Evolutionary conservation across 352 stramenopile species (phyloP).

Genomic region (Phytopythium ostracodes): DNA sequence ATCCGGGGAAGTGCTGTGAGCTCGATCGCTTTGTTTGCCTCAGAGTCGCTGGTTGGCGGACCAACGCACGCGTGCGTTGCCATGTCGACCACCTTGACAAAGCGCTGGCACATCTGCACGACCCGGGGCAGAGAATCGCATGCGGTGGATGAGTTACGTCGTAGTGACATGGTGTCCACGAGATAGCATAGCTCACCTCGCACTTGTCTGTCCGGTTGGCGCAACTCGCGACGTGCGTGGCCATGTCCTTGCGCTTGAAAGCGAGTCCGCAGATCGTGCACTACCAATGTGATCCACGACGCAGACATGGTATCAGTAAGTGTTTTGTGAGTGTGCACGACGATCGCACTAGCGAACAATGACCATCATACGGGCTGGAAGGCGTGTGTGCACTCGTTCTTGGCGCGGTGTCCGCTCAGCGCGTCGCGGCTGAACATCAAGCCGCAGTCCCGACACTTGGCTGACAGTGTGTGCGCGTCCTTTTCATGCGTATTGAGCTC

Average conservation of each 20-base stretch:
- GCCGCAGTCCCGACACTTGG: slow-evolving; percentile 27
- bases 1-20: neutral
- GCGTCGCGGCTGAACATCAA: slow-evolving; percentile 20
- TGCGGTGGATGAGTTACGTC: no score
- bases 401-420: slow-evolving; percentile 17
- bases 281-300: slow-evolving; percentile 17
- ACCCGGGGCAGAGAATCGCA: neutral
- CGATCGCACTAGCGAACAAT: neutral
- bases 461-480: slow-evolving; percentile 14
- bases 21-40: neutral
- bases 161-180: neutral
- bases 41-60: neutral
- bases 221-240: slow-evolving; percentile 30
- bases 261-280: slow-evolving; percentile 45
- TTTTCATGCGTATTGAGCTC: slow-evolving; percentile 14
- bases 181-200: slow-evolving; percentile 24
- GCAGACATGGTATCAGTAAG: neutral
- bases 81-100: slow-evolving; percentile 39
- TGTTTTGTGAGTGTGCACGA: neutral
- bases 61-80: slow-evolving; percentile 11
- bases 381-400: slow-evolving; percentile 17
- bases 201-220: slow-evolving; percentile 51
- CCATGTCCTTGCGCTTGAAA: slow-evolving; percentile 41
- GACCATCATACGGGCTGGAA: slow-evolving; percentile 20
- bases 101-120: slow-evolving; percentile 37